phyloP scores from a whole-genome alignment of 768 basidiomycete genomes.

The Hericium alpestre region DNA sequence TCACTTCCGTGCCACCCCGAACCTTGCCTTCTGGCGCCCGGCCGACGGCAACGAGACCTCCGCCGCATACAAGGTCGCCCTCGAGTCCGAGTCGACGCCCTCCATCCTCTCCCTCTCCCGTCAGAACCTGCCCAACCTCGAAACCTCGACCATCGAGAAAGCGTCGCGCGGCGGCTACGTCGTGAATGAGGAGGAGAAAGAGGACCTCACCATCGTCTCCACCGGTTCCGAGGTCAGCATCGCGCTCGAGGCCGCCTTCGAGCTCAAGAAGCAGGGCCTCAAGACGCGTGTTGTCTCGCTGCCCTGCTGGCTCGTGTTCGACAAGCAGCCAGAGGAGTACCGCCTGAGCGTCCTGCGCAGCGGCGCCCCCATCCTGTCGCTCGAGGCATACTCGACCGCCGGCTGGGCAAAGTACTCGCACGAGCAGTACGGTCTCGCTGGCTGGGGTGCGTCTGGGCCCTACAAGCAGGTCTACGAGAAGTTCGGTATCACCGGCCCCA shows the following conservation, averaged over 20 bases:
- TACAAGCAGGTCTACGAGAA: conserved; percentile 88
- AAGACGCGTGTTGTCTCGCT: conserved; percentile 78
- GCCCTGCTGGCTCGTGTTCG: conserved; percentile 85
- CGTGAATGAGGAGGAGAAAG: conserved; percentile 65
- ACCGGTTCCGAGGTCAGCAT: conserved; percentile 85
- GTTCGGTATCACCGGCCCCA: conserved; percentile 72
- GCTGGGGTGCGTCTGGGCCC: conserved; percentile 86
- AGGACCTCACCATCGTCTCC: conserved; percentile 84
- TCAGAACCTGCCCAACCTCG: conserved; percentile 90
- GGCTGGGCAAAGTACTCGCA: conserved; percentile 90
- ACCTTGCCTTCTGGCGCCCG: conserved; percentile 86
- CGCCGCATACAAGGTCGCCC: conserved; percentile 74
- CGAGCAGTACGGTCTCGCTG: conserved; percentile 68
- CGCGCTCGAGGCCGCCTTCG: conserved; percentile 75
- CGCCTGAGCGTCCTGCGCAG: conserved; percentile 75
- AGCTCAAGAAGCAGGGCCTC: conserved; percentile 67
- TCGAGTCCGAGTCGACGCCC: conserved; percentile 67
- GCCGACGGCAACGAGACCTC: conserved; percentile 98
- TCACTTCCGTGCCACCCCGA: conserved; percentile 82
- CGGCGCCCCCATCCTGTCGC: conserved; percentile 80
- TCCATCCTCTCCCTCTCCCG: conserved; percentile 77
- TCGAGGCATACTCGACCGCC: conserved; percentile 74
- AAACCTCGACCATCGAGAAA: conserved; percentile 75
- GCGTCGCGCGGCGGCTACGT: conserved; percentile 85
- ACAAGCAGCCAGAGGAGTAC: conserved; percentile 73